Base-by-base conservation (phyloP, 148 eudicot species). In the Dysphania ambrosioides region DNA sequence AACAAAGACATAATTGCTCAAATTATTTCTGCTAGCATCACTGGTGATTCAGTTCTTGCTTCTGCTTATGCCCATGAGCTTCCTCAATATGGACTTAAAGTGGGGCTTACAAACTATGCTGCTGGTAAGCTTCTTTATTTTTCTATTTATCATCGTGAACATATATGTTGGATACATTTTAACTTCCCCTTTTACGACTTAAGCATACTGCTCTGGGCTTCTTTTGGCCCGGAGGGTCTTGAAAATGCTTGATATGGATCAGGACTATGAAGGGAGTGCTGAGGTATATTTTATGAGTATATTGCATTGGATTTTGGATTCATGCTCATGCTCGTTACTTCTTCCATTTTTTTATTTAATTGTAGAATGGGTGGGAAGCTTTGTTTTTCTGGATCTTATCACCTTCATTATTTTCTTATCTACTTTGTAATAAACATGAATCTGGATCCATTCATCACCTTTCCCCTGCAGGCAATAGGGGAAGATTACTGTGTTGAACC, bases 401-500 rank as follows among this genome's bases (percentile, higher is more conserved):
- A 12, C 18, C 23, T 41, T 5, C 32, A 15, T 21, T 34, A 53
- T 2, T 26, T 8, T 0, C 1, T 11, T 62, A 55, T 21, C 3
- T 19, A 21, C 24, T 26, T 19, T 3, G 58, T 7, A 19, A 40
- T 10, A 2, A n/a, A n/a, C 61, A 0, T 23, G 6, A 11, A 42
- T 30, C 24, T 56, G 0, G 36, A 36, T 36, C 44, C 34, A 10
- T 4, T 30, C 5, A 47, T 35, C 0, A 15, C 36, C 8, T 24
- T 75, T 38, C 60, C 3, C 2, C 24, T 36, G 27, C 67, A 90
- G 96, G 97, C 97, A 49, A 81, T 86, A 68, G 97, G 97, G 12
- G 94, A 91, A 74, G 97, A 91, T 72, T 91, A 21, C 81, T 91
- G 89, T 68, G 97, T 91, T 84, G 94, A 91, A 68, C 97, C 97